These are phyloP conservation scores for Scheffersomyces lignosus DNA, from an alignment of 805 yeast genomes.

Conservation along the genomic window DNA sequence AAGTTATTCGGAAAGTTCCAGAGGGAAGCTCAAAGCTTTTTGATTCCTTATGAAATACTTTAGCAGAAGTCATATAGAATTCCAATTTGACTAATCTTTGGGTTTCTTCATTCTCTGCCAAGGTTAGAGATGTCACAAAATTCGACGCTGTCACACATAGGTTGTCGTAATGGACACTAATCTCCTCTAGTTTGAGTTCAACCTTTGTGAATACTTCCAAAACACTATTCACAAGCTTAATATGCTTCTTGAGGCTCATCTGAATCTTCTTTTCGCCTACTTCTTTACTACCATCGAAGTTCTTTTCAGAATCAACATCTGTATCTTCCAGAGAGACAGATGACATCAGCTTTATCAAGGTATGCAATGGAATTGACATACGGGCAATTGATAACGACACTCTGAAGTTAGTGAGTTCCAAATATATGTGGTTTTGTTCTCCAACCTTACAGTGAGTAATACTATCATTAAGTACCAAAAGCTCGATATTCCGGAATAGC, in stretches of 20 bases:
- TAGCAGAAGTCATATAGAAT: constrained; percentile 28
- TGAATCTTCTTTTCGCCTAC: neutral
- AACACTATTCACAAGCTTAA: neutral
- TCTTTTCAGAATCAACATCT: neutral
- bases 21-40: constrained; percentile 38
- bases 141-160: constrained; percentile 18
- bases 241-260: neutral
- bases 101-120: constrained; percentile 8
- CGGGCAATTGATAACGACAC: constrained; percentile 9
- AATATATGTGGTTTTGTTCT: constrained; percentile 6
- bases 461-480: constrained; percentile 20
- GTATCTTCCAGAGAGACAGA: no score
- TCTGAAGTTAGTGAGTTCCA: constrained; percentile 13
- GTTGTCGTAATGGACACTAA: constrained; percentile 18
- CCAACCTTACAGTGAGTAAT: constrained; percentile 14
- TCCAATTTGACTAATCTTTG: constrained; percentile 7
- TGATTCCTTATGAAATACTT: constrained; percentile 27
- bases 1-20: constrained; percentile 22
- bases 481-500: constrained; percentile 26
- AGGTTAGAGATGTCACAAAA: constrained; percentile 16
- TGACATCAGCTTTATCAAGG: neutral
- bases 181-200: constrained; percentile 18
- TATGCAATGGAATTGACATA: constrained; percentile 8
- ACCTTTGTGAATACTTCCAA: neutral
- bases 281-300: neutral